A percentile compares a stretch with the other conserved stretches of the same genome.
Conservation (phyloP, 768 basidiomycete genomes). For the Lactifluus subvellereus region DNA sequence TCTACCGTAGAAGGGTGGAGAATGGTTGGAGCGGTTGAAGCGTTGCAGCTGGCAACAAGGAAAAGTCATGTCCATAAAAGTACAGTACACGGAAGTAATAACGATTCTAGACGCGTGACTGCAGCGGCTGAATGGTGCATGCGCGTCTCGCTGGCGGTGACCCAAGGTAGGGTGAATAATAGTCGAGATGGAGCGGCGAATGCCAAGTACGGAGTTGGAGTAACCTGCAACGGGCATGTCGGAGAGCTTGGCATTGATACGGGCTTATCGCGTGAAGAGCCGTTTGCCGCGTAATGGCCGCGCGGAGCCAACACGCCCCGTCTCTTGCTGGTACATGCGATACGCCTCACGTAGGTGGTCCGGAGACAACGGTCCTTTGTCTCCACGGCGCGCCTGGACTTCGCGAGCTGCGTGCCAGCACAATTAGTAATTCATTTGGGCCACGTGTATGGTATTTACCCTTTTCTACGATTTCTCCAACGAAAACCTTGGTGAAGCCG, state of each 20-base stretch:
- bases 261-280: conserved; percentile 43
- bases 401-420: conserved; percentile 50
- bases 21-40: background rate
- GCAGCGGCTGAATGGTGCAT: background rate
- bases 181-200: background rate
- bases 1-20: background rate
- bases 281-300: conserved; percentile 62
- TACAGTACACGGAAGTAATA: conserved; percentile 4
- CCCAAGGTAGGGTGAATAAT: background rate
- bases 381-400: conserved; percentile 65
- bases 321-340: conserved; percentile 71
- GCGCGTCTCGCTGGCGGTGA: background rate
- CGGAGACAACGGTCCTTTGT: conserved; percentile 75
- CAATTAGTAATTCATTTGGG: background rate
- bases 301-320: conserved; percentile 75
- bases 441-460: conserved; percentile 38
- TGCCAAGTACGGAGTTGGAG: background rate
- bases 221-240: background rate
- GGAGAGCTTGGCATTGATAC: background rate
- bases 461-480: conserved; percentile 88
- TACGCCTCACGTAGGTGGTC: conserved; percentile 91
- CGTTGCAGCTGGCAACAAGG: background rate
- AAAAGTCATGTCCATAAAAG: conserved; percentile 5
- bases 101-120: background rate
- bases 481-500: conserved; percentile 87